phyloP scores from a whole-genome alignment of 805 yeast genomes.

The Lipomyces starkeyi region DNA sequence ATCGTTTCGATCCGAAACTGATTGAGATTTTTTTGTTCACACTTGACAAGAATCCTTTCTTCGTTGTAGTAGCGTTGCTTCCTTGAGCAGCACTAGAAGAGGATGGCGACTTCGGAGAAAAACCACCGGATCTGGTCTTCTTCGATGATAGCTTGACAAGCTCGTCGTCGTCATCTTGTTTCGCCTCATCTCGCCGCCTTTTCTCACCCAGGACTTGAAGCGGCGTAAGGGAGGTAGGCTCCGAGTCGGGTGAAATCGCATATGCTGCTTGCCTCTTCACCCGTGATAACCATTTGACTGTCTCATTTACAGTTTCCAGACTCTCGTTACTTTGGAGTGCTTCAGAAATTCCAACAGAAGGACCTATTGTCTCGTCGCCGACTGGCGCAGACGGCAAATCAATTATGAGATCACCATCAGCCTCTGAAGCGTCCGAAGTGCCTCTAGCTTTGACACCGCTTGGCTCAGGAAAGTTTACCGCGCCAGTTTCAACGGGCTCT shows the following conservation, averaged over 20 bases:
- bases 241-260: neutral
- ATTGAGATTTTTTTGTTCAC: conserved; percentile 14
- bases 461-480: neutral
- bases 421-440: conserved; percentile 9
- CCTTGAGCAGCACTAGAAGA: neutral
- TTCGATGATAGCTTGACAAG: conserved; percentile 24
- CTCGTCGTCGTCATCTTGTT: conserved; percentile 34
- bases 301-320: neutral
- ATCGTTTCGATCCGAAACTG: conserved; percentile 15
- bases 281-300: neutral
- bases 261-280: neutral
- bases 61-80: neutral
- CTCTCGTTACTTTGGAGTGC: neutral
- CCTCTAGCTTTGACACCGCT: neutral
- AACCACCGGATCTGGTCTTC: conserved; percentile 1
- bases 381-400: neutral
- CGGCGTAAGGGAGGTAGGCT: conserved; percentile 1
- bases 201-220: conserved; percentile 27
- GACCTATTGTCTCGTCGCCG: neutral
- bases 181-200: conserved; percentile 29
- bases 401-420: conserved; percentile 8
- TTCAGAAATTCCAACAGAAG: neutral
- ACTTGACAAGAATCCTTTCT: conserved; percentile 20
- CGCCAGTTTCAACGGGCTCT: conserved; percentile 4
- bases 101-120: neutral